Percentiles rank a stretch among this genome's conserved stretches.
Conservation (phyloP, 306 rosid genomes). For the Spatholobus suberectus region DNA sequence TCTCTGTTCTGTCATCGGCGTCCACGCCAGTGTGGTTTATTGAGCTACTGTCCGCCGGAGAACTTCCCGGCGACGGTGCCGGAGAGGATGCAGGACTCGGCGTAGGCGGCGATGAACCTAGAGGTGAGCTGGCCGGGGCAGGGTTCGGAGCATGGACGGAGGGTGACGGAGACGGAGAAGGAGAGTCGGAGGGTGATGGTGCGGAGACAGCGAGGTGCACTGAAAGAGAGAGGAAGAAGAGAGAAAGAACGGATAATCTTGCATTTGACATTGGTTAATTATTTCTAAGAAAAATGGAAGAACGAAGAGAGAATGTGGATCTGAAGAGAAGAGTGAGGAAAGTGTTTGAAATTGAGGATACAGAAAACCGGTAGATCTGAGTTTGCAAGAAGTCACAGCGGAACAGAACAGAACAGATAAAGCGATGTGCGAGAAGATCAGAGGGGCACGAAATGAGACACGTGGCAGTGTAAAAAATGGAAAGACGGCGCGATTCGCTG, state of each 20-base stretch:
- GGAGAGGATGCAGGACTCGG: too few relatives aligned
- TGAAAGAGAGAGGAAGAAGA: slow-evolving; percentile 39
- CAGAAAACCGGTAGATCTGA: too few relatives aligned
- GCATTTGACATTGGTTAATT: slow-evolving; percentile 54
- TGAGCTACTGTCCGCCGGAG: slow-evolving; percentile 15
- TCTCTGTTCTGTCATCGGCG: background rate
- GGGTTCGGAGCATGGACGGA: slow-evolving; percentile 15
- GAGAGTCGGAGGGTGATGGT: slow-evolving; percentile 30
- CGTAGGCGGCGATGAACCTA: slow-evolving; percentile 14
- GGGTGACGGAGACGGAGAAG: slow-evolving; percentile 29
- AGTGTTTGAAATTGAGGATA: too few relatives aligned
- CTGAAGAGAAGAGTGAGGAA: background rate
- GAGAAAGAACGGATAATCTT: slow-evolving; percentile 29
- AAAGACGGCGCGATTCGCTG: too few relatives aligned
- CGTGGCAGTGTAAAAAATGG: too few relatives aligned
- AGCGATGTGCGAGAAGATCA: too few relatives aligned
- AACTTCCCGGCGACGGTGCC: background rate
- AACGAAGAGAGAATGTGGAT: too few relatives aligned
- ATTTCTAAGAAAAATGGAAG: slow-evolving; percentile 13
- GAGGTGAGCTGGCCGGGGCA: slow-evolving; percentile 35
- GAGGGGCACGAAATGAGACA: too few relatives aligned
- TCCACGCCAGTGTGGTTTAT: slow-evolving; percentile 23
- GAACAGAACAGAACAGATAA: too few relatives aligned
- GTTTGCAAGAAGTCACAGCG: too few relatives aligned
- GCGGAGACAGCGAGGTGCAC: slow-evolving; percentile 38